Base-by-base conservation (phyloP, 1,139 yeast species). In the Geotrichum carabidarum region DNA sequence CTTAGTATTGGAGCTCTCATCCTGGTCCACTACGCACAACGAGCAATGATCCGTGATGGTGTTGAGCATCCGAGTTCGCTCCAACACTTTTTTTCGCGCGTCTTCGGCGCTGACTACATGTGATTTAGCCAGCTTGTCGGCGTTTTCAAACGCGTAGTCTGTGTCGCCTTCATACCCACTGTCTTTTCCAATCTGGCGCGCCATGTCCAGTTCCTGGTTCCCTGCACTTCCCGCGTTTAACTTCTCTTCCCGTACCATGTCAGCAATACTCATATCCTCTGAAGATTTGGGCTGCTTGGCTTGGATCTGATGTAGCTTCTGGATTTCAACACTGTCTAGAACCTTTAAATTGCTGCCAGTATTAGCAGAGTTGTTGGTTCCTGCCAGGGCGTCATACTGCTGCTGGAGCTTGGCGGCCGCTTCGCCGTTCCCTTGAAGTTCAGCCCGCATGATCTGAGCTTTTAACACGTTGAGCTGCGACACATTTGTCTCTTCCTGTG, bases 71-170 rank as follows among this genome's bases (percentile, higher is more conserved):
- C 63, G 56, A 6, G 68, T 65, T 12, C 65, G 62, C 8, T 63
- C 60, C 53, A 71, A 58, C 11, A 71, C 63, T 46, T 68, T 62
- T 44, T 67, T 66, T 42, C 66, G 64, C 41, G 42, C 48, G 2
- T 37, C 51, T 3, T 44, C 43, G 7, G 27, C 12, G n/a, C 41
- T 31, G 15, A 35, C 9, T 2, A 14, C 36, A 30, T 55, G 56
- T 1, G 51, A 36, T 7, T 36, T 15, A 1, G 79, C 75, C 8
- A 77, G 65, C 41, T 63, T 65, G 0, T 66, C 68, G 0, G 78
- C 74, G 44, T 71, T 69, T 11, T 76, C 79, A 51, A 74, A 77
- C 52, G 74, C 72, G 47, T 74, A 71, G 49, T 78, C 80, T 32
- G 73, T 59, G 49, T 73, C 77, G 32, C 41, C 49, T 18, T 66